Percentiles rank a stretch among this genome's conserved stretches.
phyloP scores from a whole-genome alignment of 345 rosid genomes.

The Hibiscus mutabilis region DNA sequence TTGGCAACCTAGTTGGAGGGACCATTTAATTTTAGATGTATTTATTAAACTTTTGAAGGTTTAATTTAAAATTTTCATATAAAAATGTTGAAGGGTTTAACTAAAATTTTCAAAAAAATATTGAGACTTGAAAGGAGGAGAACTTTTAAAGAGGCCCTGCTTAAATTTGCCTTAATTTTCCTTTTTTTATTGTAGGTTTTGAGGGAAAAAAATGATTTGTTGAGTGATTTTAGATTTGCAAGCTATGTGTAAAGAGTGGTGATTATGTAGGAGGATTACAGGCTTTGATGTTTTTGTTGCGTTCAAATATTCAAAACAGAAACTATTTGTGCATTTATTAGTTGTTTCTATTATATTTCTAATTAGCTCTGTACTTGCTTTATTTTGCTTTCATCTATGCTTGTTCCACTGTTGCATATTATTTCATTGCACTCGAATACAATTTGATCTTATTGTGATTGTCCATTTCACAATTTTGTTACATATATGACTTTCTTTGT shows the following conservation, averaged over 20 bases:
- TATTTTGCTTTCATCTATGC: not conserved
- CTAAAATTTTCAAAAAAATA: too few relatives aligned
- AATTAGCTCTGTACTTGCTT: not conserved
- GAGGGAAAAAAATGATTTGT: not conserved
- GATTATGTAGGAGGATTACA: not conserved
- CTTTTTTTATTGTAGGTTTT: not conserved
- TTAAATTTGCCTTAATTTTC: not conserved
- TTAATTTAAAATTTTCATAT: too few relatives aligned
- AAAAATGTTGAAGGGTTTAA: too few relatives aligned
- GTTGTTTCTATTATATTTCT: not conserved
- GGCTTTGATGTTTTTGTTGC: not conserved
- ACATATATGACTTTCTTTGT: not conserved
- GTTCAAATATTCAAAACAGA: not conserved
- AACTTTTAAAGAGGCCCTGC: too few relatives aligned
- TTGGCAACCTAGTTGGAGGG: too few relatives aligned
- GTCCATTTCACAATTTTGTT: not conserved
- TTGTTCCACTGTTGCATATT: not conserved
- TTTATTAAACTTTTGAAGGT: too few relatives aligned
- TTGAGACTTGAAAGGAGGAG: too few relatives aligned
- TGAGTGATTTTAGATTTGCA: not conserved
- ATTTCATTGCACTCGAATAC: not conserved
- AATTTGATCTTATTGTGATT: not conserved
- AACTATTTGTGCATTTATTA: not conserved
- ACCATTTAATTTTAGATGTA: too few relatives aligned
- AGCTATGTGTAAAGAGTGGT: slow-evolving; percentile 2